These are phyloP conservation scores for Rhodamnia rubescens DNA, from an alignment of 345 rosid species.

Conservation along the genomic window DNA sequence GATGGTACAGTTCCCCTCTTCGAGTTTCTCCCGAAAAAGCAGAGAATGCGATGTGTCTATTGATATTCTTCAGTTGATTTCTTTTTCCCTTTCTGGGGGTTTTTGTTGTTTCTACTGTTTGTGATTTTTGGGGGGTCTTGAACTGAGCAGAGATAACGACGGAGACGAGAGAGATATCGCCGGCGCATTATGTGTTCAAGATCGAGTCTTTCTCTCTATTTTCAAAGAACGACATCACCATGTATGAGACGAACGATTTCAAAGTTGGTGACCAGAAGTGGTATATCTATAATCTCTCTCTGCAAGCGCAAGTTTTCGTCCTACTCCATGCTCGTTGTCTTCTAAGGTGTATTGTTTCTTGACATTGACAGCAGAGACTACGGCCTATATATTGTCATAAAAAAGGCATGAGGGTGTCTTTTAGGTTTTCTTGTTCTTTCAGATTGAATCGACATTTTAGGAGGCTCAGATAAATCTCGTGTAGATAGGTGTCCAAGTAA, in stretches of 20 bases:
- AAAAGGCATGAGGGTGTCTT: neutral
- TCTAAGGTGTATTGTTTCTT: neutral
- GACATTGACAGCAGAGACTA: neutral
- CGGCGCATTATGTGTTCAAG: neutral
- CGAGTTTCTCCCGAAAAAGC: neutral
- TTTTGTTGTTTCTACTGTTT: neutral
- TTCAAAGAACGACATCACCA: fast-evolving
- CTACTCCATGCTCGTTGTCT: neutral
- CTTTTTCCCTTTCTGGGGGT: neutral
- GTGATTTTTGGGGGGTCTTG: neutral
- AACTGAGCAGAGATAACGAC: neutral
- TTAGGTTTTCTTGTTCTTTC: neutral
- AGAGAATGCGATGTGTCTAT: neutral
- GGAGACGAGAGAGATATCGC: neutral
- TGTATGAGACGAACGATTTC: neutral
- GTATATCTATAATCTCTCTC: neutral
- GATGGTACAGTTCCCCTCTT: neutral
- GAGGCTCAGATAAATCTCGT: neutral
- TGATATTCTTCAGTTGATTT: neutral
- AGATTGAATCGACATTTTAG: neutral
- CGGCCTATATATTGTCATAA: neutral
- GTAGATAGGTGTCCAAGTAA: neutral
- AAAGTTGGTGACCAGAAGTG: neutral
- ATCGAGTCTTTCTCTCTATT: neutral
- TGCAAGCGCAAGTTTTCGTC: neutral